phyloP scores from a whole-genome alignment of 192 early-diverging fungal species.

The Coemansia umbellata region DNA sequence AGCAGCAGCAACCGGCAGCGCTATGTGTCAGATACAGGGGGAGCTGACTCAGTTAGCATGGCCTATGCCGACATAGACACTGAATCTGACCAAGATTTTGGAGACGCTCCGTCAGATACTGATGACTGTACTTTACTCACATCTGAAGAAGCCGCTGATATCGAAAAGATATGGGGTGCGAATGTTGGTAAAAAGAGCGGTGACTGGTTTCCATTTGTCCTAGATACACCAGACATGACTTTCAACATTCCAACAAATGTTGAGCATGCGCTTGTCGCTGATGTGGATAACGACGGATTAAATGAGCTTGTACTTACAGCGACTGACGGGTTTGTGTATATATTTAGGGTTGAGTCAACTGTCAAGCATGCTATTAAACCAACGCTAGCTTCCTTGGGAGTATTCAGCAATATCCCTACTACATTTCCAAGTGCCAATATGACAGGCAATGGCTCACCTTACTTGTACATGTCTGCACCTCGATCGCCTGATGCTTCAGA shows the following conservation, averaged over 20 bases:
- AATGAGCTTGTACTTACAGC: slow-evolving; percentile 54
- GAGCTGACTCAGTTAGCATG: slow-evolving; percentile 21
- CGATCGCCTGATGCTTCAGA: slow-evolving; percentile 46
- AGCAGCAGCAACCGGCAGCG: slow-evolving; percentile 11
- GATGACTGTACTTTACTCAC: slow-evolving; percentile 22
- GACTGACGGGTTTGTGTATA: slow-evolving; percentile 53
- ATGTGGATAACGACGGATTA: slow-evolving; percentile 46
- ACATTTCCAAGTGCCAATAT: slow-evolving; percentile 39
- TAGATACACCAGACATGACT: slow-evolving; percentile 43
- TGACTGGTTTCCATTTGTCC: slow-evolving; percentile 50
- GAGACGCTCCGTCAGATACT: slow-evolving; percentile 25
- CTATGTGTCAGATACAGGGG: slow-evolving; percentile 4
- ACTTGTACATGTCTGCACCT: slow-evolving; percentile 51
- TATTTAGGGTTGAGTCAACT: slow-evolving; percentile 40
- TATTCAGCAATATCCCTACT: slow-evolving; percentile 41
- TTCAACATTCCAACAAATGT: slow-evolving; percentile 50
- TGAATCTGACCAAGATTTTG: slow-evolving; percentile 31
- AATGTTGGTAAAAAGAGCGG: slow-evolving; percentile 50
- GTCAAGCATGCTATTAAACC: slow-evolving; percentile 42
- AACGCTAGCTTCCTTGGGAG: slow-evolving; percentile 27
- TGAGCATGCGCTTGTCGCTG: slow-evolving; percentile 50
- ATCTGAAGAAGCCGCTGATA: slow-evolving; percentile 37
- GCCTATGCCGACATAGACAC: slow-evolving; percentile 30
- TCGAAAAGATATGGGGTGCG: slow-evolving; percentile 50
- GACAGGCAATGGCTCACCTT: slow-evolving; percentile 45